Conservation (phyloP, 2,329 filamentous ascomycete genomes). For the Kalmusia sp. region DNA sequence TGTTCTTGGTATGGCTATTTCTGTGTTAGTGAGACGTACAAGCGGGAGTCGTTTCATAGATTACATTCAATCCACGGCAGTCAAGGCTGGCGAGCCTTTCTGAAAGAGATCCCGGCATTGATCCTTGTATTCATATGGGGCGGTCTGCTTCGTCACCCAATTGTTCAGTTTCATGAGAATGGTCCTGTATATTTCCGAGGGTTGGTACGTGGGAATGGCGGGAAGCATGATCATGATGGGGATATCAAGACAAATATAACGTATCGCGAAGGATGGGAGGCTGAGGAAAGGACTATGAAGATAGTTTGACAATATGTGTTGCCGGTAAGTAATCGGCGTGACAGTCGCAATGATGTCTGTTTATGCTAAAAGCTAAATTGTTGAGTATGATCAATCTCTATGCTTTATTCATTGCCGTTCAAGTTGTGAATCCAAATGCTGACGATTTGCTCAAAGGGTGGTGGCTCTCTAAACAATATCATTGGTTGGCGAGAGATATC, state of each 20-base stretch:
- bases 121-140: background rate
- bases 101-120: background rate
- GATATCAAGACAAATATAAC: background rate
- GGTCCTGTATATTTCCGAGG: background rate
- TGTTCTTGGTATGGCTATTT: conserved; percentile 4
- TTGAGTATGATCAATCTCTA: no score
- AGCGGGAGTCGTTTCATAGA: no score
- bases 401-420: no score
- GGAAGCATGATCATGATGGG: background rate
- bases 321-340: no score
- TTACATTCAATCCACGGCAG: background rate
- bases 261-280: background rate
- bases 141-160: background rate
- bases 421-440: no score
- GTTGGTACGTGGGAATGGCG: background rate
- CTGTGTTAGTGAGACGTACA: background rate
- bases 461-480: no score
- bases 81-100: background rate
- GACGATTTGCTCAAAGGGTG: no score
- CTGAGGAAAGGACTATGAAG: background rate
- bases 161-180: background rate
- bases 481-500: no score
- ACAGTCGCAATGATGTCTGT: no score
- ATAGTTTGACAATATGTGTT: no score
- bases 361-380: no score